phyloP scores from a whole-genome alignment of 2,329 filamentous ascomycete genomes.

The Fusarium nurragi region DNA sequence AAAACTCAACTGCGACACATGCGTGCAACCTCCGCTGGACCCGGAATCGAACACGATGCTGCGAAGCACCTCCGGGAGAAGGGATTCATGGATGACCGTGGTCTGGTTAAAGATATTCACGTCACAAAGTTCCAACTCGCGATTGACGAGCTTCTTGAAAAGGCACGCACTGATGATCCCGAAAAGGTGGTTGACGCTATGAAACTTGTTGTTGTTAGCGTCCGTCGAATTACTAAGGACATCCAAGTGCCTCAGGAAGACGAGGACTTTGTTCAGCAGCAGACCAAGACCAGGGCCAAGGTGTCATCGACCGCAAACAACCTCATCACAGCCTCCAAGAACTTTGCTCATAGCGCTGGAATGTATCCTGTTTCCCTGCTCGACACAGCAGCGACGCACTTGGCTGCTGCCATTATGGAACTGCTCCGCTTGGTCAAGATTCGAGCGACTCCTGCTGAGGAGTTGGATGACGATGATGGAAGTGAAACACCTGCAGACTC shows the following conservation, averaged over 20 bases:
- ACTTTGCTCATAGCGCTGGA: constrained; percentile 83
- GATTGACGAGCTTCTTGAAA: constrained; percentile 87
- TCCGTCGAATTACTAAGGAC: constrained; percentile 86
- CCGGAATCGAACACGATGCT: constrained; percentile 75
- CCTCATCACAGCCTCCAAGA: constrained; percentile 93
- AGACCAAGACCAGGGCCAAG: constrained; percentile 77
- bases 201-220: constrained; percentile 83
- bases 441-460: constrained; percentile 75
- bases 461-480: constrained; percentile 80
- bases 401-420: constrained; percentile 86
- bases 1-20: constrained; percentile 88
- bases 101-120: constrained; percentile 88
- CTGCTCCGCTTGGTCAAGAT: constrained; percentile 87
- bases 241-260: constrained; percentile 70
- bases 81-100: constrained; percentile 74
- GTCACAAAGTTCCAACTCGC: constrained; percentile 95
- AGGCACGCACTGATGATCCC: constrained; percentile 77
- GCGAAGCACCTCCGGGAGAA: constrained; percentile 71
- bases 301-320: constrained; percentile 96
- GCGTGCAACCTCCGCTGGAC: constrained; percentile 80
- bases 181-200: constrained; percentile 83
- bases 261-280: constrained; percentile 65
- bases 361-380: constrained; percentile 92
- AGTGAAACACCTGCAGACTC: constrained; percentile 72
- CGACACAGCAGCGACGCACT: constrained; percentile 91